Percentiles rank a stretch among this genome's conserved stretches.
Evolutionary conservation across 768 basidiomycete species (phyloP).

Genomic region (Chalciporus sphaerocephalus): DNA sequence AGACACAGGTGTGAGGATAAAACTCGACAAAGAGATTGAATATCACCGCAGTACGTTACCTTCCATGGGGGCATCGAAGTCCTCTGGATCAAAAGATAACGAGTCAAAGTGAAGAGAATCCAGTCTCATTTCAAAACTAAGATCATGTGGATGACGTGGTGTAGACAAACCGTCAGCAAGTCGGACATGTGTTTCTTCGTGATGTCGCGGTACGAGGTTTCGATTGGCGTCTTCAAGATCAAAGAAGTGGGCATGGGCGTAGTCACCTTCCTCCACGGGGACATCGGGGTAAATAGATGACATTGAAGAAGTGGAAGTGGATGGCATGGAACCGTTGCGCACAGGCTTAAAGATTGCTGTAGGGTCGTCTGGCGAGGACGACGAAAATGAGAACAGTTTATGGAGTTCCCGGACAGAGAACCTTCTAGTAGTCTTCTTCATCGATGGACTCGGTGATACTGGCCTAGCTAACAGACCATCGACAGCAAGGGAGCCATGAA

Average conservation of each 20-base stretch:
- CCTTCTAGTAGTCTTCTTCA: slow-evolving; percentile 26
- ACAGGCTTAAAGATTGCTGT: not conserved
- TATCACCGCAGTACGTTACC: slow-evolving; percentile 13
- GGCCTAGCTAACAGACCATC: slow-evolving; percentile 20
- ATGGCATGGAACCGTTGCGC: slow-evolving; percentile 1
- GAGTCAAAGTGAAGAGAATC: slow-evolving; percentile 73
- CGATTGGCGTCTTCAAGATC: slow-evolving; percentile 19
- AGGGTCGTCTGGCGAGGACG: slow-evolving; percentile 16
- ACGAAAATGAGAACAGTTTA: slow-evolving; percentile 29
- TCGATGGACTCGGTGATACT: slow-evolving; percentile 34
- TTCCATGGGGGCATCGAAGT: slow-evolving; percentile 37
- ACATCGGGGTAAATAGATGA: slow-evolving; percentile 17
- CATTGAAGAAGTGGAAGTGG: slow-evolving; percentile 10
- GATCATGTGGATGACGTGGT: slow-evolving; percentile 31
- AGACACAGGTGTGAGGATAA: not conserved
- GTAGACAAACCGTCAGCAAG: slow-evolving; percentile 1
- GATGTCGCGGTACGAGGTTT: slow-evolving; percentile 10
- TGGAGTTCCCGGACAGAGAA: slow-evolving; percentile 38
- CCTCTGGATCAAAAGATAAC: slow-evolving; percentile 61
- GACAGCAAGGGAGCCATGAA: slow-evolving; percentile 6
- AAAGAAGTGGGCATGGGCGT: slow-evolving; percentile 13
- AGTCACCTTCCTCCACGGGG: slow-evolving; percentile 16
- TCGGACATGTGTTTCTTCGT: slow-evolving; percentile 1
- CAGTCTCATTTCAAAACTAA: slow-evolving; percentile 60
- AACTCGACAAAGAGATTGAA: not conserved